Base-by-base conservation (phyloP, 805 yeast species). In the Candida taoyuanica region DNA sequence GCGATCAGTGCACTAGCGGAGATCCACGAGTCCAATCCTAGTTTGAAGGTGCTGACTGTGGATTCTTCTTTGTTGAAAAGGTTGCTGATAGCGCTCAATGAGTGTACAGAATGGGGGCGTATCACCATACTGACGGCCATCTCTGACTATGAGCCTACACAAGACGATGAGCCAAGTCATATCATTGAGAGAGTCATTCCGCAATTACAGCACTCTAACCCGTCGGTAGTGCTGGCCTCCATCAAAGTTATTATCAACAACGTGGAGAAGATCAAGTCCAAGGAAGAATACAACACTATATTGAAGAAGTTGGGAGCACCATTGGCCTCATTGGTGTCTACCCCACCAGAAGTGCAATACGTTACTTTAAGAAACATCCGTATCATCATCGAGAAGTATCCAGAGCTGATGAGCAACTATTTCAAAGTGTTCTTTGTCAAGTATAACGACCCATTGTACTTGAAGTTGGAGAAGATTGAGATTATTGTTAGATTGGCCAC, bases 31-130 rank as follows among this genome's bases (percentile, higher is more conserved):
- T 65, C 78, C 59, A 83, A 79, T 47, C 75, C 75, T 7, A 69
- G 67, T 35, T 71, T 74, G 15, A 52, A 72, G 21, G 70, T 72
- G 21, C 60, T 77, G 43, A 59, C 59, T 15, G 64, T 73, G 42
- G 48, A 66, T 3, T 56, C 59, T 6, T 55, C 62, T 5, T 55
- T 74, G 68, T 38, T 79, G 36, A 68, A 73, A 40, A 84, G 80
- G 58, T 72, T 93, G 44, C 67, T 93, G 44, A 68, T 79, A 49
- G 95, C 96, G 12, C 69, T 93, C 48, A 91, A 91, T 60, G 99
- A 93, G 64, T 91, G 98, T 64, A 89, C 98, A 0, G 99, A 93
- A 65, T 93, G 99, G 99, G 98, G 98, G 9, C 75, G 98, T 55
- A 84, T 93, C 48, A 77, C 97, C 2, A 85, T 93, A 31, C 69